phyloP scores from a whole-genome alignment of 352 stramenopile genomes.

The Plasmopara halstedii region DNA sequence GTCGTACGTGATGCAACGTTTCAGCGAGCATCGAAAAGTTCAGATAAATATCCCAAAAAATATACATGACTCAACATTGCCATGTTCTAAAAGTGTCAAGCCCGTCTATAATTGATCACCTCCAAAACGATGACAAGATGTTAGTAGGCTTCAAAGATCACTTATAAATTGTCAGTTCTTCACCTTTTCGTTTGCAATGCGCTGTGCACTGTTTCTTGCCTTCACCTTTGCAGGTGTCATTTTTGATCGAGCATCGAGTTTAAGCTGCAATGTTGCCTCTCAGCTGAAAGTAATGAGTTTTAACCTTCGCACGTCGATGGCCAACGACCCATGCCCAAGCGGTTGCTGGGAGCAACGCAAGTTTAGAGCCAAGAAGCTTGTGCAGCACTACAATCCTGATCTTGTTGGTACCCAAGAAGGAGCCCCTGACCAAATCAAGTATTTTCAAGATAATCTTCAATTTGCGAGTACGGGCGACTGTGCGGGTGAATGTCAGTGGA shows the following conservation, averaged over 20 bases:
- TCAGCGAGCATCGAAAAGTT: too few species aligned
- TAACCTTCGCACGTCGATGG: conserved; percentile 58
- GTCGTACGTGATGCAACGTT: too few species aligned
- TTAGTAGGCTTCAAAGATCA: too few species aligned
- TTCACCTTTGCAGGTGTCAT: not conserved
- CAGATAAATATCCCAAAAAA: too few species aligned
- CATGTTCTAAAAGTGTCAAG: too few species aligned
- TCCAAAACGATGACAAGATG: too few species aligned
- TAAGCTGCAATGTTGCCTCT: conserved; percentile 2
- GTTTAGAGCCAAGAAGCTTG: conserved; percentile 25
- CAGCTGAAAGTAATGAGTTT: conserved; percentile 61
- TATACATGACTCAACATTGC: too few species aligned
- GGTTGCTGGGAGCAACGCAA: conserved; percentile 65
- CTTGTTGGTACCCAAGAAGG: conserved; percentile 62
- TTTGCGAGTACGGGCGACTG: conserved; percentile 50
- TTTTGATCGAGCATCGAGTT: not conserved
- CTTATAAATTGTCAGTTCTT: not conserved
- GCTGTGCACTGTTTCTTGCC: not conserved
- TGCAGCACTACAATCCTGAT: conserved; percentile 42
- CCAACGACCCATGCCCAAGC: conserved; percentile 46
- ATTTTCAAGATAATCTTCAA: conserved; percentile 34
- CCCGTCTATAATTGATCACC: too few species aligned
- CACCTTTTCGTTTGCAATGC: conserved; percentile 4
- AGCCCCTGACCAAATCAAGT: conserved; percentile 45
- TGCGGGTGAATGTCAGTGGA: conserved; percentile 41